phyloP scores from a whole-genome alignment of 345 rosid species.

The Eucalyptus globulus region DNA sequence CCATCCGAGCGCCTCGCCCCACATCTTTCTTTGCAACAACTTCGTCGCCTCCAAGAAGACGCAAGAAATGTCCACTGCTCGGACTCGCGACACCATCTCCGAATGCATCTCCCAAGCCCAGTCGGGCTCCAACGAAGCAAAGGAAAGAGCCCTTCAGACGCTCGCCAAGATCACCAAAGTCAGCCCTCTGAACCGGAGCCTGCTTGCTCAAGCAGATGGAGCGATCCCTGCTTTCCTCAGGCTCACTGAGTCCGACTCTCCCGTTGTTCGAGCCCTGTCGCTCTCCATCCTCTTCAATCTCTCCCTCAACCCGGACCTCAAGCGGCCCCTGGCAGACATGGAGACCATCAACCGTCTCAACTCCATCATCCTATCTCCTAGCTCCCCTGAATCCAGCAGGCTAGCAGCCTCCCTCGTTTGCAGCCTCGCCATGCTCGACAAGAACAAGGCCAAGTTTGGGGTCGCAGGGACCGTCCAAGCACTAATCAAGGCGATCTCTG shows the following conservation, averaged over 20 bases:
- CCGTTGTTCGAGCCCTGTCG: constrained; percentile 13
- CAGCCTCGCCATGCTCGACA: constrained; percentile 57
- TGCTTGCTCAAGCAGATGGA: constrained; percentile 27
- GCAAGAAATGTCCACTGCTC: constrained; percentile 4
- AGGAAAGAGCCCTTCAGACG: constrained; percentile 30
- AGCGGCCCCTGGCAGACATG: constrained; percentile 27
- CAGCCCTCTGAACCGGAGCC: constrained; percentile 24
- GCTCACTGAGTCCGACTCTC: constrained; percentile 19
- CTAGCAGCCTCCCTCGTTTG: constrained; percentile 39
- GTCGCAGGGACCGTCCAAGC: constrained; percentile 36
- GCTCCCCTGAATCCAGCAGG: constrained; percentile 11
- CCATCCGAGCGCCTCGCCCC: background rate
- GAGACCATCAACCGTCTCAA: constrained; percentile 34
- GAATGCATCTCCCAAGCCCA: constrained; percentile 13
- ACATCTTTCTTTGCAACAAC: background rate
- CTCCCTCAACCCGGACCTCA: constrained; percentile 45
- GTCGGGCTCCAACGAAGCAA: constrained; percentile 14
- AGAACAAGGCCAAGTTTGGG: constrained; percentile 64
- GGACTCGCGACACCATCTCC: constrained; percentile 14
- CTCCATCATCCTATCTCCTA: constrained; percentile 14
- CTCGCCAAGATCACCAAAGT: constrained; percentile 34
- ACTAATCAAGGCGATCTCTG: constrained; percentile 15
- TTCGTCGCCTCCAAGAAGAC: background rate
- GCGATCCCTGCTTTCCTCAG: constrained; percentile 15
- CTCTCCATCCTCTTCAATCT: constrained; percentile 46